Base-by-base conservation (phyloP, 495 filamentous ascomycete species). In the Penicillium macrosclerotiorum region DNA sequence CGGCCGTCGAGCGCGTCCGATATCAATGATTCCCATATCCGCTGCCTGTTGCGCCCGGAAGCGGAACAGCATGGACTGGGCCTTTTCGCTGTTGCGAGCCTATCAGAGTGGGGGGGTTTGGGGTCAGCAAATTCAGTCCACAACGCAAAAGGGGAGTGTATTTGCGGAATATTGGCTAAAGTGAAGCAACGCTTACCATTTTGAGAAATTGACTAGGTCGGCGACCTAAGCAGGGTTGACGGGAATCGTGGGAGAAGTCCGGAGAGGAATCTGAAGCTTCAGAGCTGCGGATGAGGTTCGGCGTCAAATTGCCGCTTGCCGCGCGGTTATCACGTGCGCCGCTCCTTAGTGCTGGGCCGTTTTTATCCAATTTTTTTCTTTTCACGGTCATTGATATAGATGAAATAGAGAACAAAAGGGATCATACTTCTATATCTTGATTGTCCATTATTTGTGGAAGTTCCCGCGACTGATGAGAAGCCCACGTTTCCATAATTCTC, bases 21-120 rank as follows among this genome's bases (percentile, higher is more conserved):
- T 84, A 69, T 96, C 90, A 71, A 97, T 88, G 55, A 97, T 96
- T 60, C 93, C 93, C 26, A 96, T 76, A 65, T 95, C 91, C 45
- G 92, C 90, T 42, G 94, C 94, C 76, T 97, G 93, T 58, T 90
- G 85, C 61, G 95, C 93, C 66, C 94, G 89, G 79, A 98, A 98
- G 76, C 93, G 93, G 75, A 95, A 98, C 68, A 98, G 94, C 93
- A 98, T 98, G 17, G 92, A 96, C 70, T 98, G 93, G 47, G 93
- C 93, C 73, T 97, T 97, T 79, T 96, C 92, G 22, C 86, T 89
- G 68, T 98, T 98, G 48, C 83, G 83, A 42, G 83, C 83, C 83
- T 85, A 8, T 51, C 51, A 46, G 54, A 54, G 65, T 51, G 29
- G 50, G 45, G 48, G 43, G 42, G 19, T 26, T 44, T 36, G 32